Evolutionary conservation across 371 early-diverging fungal genomes (phyloP).

Genomic region (Mucor circinelloides): DNA sequence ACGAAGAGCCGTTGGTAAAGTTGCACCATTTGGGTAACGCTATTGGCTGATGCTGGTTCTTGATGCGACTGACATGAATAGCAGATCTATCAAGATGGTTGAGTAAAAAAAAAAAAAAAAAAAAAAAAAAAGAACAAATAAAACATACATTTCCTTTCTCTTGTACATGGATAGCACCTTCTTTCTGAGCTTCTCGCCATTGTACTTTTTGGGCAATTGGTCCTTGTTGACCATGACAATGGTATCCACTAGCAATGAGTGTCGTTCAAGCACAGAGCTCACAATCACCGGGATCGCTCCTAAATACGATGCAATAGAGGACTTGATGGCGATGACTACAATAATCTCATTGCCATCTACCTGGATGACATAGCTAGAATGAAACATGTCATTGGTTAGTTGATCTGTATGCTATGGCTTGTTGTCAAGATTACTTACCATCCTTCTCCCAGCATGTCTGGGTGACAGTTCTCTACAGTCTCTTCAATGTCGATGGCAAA

Average conservation of each 20-base stretch:
- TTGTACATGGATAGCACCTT: constrained; percentile 37
- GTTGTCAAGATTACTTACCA: constrained; percentile 41
- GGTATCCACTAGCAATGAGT: constrained; percentile 69
- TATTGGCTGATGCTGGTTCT: constrained; percentile 39
- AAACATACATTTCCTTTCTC: constrained; percentile 26
- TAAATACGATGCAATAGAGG: constrained; percentile 32
- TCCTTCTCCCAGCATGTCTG: constrained; percentile 53
- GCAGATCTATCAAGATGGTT: constrained; percentile 23
- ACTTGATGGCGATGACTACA: constrained; percentile 45
- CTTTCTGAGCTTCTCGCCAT: constrained; percentile 56
- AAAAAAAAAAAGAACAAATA: not conserved
- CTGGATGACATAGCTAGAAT: constrained; percentile 47
- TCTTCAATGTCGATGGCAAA: constrained; percentile 76
- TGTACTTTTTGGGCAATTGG: constrained; percentile 58
- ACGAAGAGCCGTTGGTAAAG: not conserved
- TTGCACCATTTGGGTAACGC: constrained; percentile 32
- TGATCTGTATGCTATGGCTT: not conserved
- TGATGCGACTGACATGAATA: constrained; percentile 19
- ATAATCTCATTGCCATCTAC: constrained; percentile 41
- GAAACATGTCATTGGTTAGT: not conserved
- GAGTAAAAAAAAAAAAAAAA: too few relatives aligned
- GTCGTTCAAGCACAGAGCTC: constrained; percentile 68
- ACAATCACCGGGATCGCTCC: constrained; percentile 61
- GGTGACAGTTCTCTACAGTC: constrained; percentile 64
- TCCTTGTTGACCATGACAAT: constrained; percentile 65